Conservation (phyloP, 2,329 filamentous ascomycete species). For the Colletotrichum scovillei region DNA sequence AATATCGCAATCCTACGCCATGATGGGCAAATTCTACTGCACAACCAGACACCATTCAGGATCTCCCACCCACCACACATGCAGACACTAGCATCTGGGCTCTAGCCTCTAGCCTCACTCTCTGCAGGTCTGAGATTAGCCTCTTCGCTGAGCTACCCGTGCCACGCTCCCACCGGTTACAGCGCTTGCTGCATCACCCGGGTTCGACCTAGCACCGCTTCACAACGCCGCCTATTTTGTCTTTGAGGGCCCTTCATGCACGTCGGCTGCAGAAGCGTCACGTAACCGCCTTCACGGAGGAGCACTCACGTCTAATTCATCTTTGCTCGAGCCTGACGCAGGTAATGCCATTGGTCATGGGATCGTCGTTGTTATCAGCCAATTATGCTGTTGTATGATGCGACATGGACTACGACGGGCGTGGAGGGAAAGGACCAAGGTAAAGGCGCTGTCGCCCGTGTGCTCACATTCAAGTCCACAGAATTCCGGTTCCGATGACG, state of each 20-base stretch:
- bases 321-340: background rate
- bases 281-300: background rate
- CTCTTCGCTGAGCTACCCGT: conserved; percentile 7
- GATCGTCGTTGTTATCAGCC: conserved; percentile 8
- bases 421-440: conserved; percentile 1
- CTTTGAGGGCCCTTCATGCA: conserved; percentile 14
- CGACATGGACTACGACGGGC: conserved; percentile 7
- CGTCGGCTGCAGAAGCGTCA: conserved; percentile 20
- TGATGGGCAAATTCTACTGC: conserved; percentile 29
- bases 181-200: conserved; percentile 13
- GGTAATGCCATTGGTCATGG: conserved; percentile 13
- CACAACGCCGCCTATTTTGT: conserved; percentile 9
- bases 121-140: conserved; percentile 29
- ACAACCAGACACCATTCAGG: background rate
- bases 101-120: conserved; percentile 24
- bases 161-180: conserved; percentile 11
- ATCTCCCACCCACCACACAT: background rate
- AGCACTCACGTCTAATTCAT: background rate
- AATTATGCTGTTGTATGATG: background rate
- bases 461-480: background rate
- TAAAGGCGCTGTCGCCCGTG: conserved; percentile 2
- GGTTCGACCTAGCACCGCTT: conserved; percentile 11
- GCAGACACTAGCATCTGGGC: background rate
- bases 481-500: background rate
- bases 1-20: conserved; percentile 31